Evolutionary conservation across 2,329 filamentous ascomycete species (phyloP).

Genomic region (Erysiphe pulchra): DNA sequence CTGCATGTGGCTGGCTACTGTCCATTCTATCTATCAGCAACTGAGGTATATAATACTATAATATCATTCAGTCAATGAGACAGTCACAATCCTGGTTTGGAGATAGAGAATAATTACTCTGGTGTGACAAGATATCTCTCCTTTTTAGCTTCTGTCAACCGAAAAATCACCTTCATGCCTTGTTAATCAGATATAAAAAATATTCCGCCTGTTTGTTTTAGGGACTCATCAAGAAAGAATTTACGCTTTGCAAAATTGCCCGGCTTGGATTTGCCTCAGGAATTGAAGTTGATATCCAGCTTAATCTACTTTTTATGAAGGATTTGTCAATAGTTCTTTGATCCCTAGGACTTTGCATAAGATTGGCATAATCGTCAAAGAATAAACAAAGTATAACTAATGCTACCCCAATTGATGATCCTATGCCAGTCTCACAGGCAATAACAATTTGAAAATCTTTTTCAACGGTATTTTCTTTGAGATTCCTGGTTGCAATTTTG

Average conservation of each 20-base stretch:
- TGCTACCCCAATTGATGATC: conserved; percentile 54
- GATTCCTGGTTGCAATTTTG: conserved; percentile 1
- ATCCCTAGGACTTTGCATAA: conserved; percentile 2
- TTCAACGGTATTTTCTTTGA: neutral
- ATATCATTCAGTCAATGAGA: too few species aligned
- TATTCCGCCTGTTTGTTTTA: too few species aligned
- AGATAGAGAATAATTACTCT: too few species aligned
- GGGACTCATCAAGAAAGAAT: conserved; percentile 53
- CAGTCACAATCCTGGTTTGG: too few species aligned
- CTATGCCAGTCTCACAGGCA: conserved; percentile 52
- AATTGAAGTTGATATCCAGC: conserved; percentile 57
- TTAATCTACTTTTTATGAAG: conserved; percentile 49
- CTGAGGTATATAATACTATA: too few species aligned
- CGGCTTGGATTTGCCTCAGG: conserved; percentile 65
- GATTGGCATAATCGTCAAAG: conserved; percentile 35
- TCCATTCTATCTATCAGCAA: neutral
- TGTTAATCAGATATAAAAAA: too few species aligned
- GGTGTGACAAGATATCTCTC: too few species aligned
- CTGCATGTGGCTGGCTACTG: too few species aligned
- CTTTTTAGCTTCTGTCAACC: too few species aligned
- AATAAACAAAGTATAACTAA: conserved; percentile 53
- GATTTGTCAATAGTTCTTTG: conserved; percentile 34
- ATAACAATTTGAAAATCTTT: conserved; percentile 22
- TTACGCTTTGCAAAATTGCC: conserved; percentile 71
- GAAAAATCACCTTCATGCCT: too few species aligned